Conservation (phyloP, 768 basidiomycete genomes). For the Sporobolomyces phaffii region DNA sequence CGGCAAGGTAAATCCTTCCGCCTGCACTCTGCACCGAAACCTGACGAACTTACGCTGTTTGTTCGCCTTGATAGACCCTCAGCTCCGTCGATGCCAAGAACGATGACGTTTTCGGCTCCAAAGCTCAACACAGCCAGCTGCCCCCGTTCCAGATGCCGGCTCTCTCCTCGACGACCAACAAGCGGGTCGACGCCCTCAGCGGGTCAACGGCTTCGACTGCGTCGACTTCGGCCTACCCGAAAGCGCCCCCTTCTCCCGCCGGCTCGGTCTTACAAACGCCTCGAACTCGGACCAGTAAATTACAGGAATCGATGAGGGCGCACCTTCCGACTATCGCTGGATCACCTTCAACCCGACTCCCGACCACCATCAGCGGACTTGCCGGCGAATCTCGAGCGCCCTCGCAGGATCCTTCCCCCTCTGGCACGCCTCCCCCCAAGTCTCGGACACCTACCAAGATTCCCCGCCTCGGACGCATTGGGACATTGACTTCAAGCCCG, state of each 20-base stretch:
- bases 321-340: conserved; percentile 81
- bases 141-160: conserved; percentile 89
- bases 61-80: neutral
- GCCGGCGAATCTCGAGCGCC: neutral
- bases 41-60: conserved; percentile 3
- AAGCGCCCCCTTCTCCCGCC: neutral
- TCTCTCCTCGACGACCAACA: conserved; percentile 70
- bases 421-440: conserved; percentile 26
- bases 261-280: conserved; percentile 16
- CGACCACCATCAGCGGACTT: neutral
- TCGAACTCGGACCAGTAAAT: conserved; percentile 14
- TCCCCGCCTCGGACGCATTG: conserved; percentile 60
- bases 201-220: conserved; percentile 52
- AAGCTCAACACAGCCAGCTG: conserved; percentile 53
- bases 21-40: too few species aligned
- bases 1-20: conserved; percentile 62
- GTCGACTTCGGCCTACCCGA: conserved; percentile 36
- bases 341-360: conserved; percentile 59
- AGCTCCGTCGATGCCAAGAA: conserved; percentile 25
- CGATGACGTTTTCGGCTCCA: conserved; percentile 73
- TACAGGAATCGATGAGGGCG: conserved; percentile 46
- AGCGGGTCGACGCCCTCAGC: conserved; percentile 71
- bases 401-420: neutral
- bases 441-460: conserved; percentile 92
- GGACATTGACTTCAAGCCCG: conserved; percentile 70